Evolutionary conservation across 805 yeast genomes (phyloP).

Genomic region (Metschnikowia cubensis): DNA sequence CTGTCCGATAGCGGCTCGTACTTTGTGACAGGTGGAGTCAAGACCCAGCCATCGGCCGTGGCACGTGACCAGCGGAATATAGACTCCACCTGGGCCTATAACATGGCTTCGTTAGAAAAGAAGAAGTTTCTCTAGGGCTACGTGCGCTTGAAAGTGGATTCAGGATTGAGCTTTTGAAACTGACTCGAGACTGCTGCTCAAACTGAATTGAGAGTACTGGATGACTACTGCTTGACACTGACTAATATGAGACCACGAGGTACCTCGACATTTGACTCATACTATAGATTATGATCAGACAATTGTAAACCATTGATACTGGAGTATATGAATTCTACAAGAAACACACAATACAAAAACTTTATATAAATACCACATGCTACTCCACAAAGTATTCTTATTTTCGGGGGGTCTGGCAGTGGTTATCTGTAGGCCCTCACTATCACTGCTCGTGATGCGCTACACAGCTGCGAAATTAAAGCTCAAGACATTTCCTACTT

Average conservation of each 20-base stretch:
- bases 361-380: too few relatives aligned
- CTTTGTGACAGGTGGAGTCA: slow-evolving; percentile 30
- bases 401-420: neutral
- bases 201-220: too few relatives aligned
- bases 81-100: slow-evolving; percentile 29
- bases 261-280: too few relatives aligned
- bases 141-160: too few relatives aligned
- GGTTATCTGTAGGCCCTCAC: slow-evolving; percentile 1
- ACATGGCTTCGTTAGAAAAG: slow-evolving; percentile 19
- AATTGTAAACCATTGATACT: too few relatives aligned
- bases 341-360: too few relatives aligned
- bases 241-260: too few relatives aligned
- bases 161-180: too few relatives aligned
- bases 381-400: neutral
- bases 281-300: too few relatives aligned
- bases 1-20: slow-evolving; percentile 27
- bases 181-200: too few relatives aligned
- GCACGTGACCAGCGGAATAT: slow-evolving; percentile 23
- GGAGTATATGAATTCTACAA: too few relatives aligned
- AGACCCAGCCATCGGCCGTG: slow-evolving; percentile 20
- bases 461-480: slow-evolving; percentile 3
- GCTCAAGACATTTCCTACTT: neutral
- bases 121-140: slow-evolving; percentile 14
- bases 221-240: too few relatives aligned
- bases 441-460: slow-evolving; percentile 2